Conservation (phyloP, 2,329 filamentous ascomycete species). For the Talaromyces islandicus region DNA sequence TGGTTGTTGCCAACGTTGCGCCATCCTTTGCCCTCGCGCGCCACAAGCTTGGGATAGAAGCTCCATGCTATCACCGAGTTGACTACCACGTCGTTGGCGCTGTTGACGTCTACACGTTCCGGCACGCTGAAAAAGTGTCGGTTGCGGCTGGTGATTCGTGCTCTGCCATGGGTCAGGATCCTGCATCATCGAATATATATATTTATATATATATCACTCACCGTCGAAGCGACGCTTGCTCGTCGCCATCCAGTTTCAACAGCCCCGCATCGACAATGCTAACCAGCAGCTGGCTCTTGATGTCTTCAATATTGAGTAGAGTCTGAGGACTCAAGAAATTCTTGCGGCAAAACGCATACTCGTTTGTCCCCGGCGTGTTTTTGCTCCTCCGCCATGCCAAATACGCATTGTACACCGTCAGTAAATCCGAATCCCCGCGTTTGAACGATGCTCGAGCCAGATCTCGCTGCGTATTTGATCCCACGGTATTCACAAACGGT, state of each 20-base stretch:
- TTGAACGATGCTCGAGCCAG: slow-evolving; percentile 72
- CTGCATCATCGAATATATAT: background rate
- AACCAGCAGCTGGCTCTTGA: slow-evolving; percentile 84
- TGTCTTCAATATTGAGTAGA: slow-evolving; percentile 84
- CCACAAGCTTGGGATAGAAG: slow-evolving; percentile 90
- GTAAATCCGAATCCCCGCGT: slow-evolving; percentile 80
- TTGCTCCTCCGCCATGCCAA: slow-evolving; percentile 80
- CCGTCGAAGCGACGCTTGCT: slow-evolving; percentile 63
- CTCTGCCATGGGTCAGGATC: slow-evolving; percentile 22
- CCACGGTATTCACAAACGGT: slow-evolving; percentile 82
- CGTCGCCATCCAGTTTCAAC: slow-evolving; percentile 65
- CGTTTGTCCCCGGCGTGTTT: slow-evolving; percentile 62
- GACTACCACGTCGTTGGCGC: slow-evolving; percentile 71
- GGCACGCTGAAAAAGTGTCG: slow-evolving; percentile 82
- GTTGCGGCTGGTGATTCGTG: slow-evolving; percentile 59
- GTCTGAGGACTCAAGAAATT: slow-evolving; percentile 90
- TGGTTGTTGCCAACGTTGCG: slow-evolving; percentile 93
- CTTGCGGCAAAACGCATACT: slow-evolving; percentile 88
- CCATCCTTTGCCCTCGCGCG: slow-evolving; percentile 77
- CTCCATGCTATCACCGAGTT: slow-evolving; percentile 84
- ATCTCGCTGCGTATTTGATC: slow-evolving; percentile 75
- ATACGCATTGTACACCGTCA: slow-evolving; percentile 94
- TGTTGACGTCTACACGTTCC: slow-evolving; percentile 65
- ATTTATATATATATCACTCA: slow-evolving; percentile 32
- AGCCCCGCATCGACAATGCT: slow-evolving; percentile 83